These are phyloP conservation scores for Scenedesmus sp. DNA, from an alignment of 163 green algal species.

Conservation along the genomic window DNA sequence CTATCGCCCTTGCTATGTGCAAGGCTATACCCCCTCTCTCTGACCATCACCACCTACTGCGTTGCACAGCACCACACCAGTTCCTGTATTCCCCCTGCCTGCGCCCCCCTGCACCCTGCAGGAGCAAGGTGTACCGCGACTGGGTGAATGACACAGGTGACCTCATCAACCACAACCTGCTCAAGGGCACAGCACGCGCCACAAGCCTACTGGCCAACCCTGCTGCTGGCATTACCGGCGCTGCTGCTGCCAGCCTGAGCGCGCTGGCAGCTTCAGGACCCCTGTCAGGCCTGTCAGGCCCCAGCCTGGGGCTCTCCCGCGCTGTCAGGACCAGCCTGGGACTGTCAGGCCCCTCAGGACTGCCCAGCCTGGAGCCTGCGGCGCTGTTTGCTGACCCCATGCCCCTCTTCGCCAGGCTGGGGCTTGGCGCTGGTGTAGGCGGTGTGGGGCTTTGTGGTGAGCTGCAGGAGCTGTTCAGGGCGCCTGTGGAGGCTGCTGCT, in stretches of 20 bases:
- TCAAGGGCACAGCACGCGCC: constrained; percentile 1
- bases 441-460: not conserved
- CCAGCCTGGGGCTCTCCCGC: not conserved
- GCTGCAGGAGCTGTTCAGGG: constrained; percentile 30
- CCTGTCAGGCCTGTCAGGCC: constrained; percentile 5
- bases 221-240: not conserved
- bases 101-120: not conserved
- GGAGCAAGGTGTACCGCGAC: constrained; percentile 46
- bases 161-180: not conserved
- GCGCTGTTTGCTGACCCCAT: not conserved
- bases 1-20: too few relatives aligned
- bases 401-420: not conserved
- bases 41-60: too few relatives aligned
- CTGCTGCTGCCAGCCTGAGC: not conserved
- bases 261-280: not conserved
- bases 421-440: not conserved
- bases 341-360: not conserved
- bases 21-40: too few relatives aligned
- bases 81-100: not conserved
- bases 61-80: not conserved
- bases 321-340: constrained; percentile 8
- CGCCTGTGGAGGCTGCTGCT: constrained; percentile 3
- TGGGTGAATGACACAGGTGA: constrained; percentile 24
- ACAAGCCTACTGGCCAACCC: not conserved
- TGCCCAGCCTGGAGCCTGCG: not conserved